Evolutionary conservation across 345 rosid species (phyloP).

Genomic region (Abelmoschus esculentus): DNA sequence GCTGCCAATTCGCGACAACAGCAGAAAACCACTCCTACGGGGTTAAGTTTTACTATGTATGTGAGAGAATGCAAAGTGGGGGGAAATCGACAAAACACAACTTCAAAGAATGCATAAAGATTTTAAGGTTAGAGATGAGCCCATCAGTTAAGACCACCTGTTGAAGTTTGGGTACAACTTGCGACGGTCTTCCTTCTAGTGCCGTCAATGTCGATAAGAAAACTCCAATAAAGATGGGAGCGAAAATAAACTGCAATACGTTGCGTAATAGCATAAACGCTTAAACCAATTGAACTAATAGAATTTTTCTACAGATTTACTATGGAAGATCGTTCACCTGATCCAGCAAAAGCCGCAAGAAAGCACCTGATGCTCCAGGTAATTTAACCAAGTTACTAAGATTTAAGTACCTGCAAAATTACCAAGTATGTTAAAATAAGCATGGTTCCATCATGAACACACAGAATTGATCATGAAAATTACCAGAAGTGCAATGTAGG

Average conservation of each 20-base stretch:
- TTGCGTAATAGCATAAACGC: neutral
- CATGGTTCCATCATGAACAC: neutral
- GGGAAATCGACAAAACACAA: slow-evolving; percentile 5
- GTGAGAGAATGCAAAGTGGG: neutral
- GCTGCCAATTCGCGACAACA: slow-evolving; percentile 87
- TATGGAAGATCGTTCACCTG: slow-evolving; percentile 41
- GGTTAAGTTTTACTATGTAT: slow-evolving; percentile 5
- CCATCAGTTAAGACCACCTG: slow-evolving; percentile 44
- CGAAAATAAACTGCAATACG: slow-evolving; percentile 57
- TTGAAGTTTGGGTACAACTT: slow-evolving; percentile 73
- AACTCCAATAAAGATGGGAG: slow-evolving; percentile 75
- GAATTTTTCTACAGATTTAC: neutral
- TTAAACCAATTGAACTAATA: neutral
- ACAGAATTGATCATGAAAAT: slow-evolving; percentile 9
- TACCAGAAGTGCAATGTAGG: slow-evolving; percentile 95
- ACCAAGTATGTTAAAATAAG: neutral
- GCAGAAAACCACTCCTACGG: slow-evolving; percentile 85
- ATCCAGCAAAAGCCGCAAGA: slow-evolving; percentile 65
- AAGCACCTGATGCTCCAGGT: slow-evolving; percentile 67
- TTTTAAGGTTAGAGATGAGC: neutral
- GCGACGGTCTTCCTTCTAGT: slow-evolving; percentile 77
- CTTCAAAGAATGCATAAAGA: neutral
- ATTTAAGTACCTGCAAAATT: slow-evolving; percentile 53
- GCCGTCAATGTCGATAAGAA: slow-evolving; percentile 69
- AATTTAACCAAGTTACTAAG: slow-evolving; percentile 63